These are phyloP conservation scores for Cenchrus purpureus DNA, from an alignment of 176 grass and related monocot genomes.

Conservation along the genomic window DNA sequence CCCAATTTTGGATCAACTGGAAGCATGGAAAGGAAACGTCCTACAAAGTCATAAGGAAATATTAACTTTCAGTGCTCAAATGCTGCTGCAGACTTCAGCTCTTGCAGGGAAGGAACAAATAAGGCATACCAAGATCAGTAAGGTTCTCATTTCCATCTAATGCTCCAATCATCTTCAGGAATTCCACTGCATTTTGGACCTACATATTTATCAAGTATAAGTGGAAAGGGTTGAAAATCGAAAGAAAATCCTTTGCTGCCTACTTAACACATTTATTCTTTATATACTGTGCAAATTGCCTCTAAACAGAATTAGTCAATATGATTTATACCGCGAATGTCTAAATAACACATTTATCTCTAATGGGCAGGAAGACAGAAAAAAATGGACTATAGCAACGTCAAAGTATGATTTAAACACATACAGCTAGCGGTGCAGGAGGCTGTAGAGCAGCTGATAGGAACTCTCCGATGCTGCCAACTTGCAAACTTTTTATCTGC, in stretches of 20 bases:
- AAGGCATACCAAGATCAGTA: slow-evolving; percentile 79
- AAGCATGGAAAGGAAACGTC: slow-evolving; percentile 91
- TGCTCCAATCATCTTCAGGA: slow-evolving; percentile 93
- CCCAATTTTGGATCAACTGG: slow-evolving; percentile 96
- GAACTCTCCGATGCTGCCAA: slow-evolving; percentile 84
- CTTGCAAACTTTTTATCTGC: slow-evolving; percentile 97
- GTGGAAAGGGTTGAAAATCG: background rate
- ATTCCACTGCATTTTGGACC: slow-evolving; percentile 96
- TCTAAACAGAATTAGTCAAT: background rate
- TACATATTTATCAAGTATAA: slow-evolving; percentile 47
- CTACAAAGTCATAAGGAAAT: slow-evolving; percentile 63
- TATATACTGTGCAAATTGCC: slow-evolving; percentile 17
- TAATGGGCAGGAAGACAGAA: background rate
- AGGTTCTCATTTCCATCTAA: slow-evolving; percentile 85
- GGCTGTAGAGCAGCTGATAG: slow-evolving; percentile 90
- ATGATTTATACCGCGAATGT: background rate
- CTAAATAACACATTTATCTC: background rate
- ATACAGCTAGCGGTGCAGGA: slow-evolving; percentile 78
- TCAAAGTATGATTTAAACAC: slow-evolving; percentile 39
- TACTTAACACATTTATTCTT: slow-evolving; percentile 1
- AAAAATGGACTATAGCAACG: background rate
- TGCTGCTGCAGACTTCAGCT: slow-evolving; percentile 19
- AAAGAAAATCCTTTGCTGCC: background rate
- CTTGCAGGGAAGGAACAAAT: slow-evolving; percentile 21
- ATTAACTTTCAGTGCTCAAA: slow-evolving; percentile 21